A percentile compares a stretch with the other conserved stretches of the same genome.
phyloP scores from a whole-genome alignment of 2,329 filamentous ascomycete species.

The Sporothrix curviconia region DNA sequence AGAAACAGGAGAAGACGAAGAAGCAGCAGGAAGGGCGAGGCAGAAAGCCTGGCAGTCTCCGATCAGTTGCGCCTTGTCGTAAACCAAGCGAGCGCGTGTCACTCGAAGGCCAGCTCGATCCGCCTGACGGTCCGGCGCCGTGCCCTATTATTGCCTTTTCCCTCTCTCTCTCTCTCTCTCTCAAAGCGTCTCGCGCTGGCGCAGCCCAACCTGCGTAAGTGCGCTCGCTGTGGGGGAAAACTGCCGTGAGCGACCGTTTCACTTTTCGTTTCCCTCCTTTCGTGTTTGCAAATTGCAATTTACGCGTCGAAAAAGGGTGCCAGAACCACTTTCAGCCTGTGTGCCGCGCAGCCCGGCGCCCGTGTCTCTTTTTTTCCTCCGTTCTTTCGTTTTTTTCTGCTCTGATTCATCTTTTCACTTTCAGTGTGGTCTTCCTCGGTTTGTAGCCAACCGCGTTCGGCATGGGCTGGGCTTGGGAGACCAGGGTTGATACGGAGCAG shows the following conservation, averaged over 20 bases:
- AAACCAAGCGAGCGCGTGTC: conserved; percentile 14
- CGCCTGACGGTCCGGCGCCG: not conserved
- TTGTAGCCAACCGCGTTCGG: not conserved
- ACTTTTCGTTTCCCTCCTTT: no score
- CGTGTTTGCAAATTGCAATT: conserved; percentile 7
- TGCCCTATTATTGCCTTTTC: no score
- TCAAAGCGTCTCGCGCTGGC: no score
- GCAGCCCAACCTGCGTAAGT: not conserved
- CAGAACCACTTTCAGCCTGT: no score
- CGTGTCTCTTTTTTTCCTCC: no score
- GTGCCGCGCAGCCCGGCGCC: no score
- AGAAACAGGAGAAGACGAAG: not conserved
- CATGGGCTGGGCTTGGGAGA: not conserved
- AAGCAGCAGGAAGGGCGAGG: not conserved
- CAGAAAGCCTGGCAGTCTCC: not conserved
- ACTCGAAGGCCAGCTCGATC: conserved; percentile 8
- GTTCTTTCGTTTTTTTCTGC: no score
- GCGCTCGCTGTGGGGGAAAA: no score
- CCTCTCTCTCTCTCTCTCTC: not conserved
- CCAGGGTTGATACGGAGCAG: no score
- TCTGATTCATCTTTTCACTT: no score
- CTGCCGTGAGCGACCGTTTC: no score
- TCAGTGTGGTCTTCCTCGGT: no score
- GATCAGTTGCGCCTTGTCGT: not conserved
- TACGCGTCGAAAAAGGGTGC: conserved; percentile 5